Evolutionary conservation across 768 basidiomycete species (phyloP).

Genomic region (Pleurotus pulmonarius): DNA sequence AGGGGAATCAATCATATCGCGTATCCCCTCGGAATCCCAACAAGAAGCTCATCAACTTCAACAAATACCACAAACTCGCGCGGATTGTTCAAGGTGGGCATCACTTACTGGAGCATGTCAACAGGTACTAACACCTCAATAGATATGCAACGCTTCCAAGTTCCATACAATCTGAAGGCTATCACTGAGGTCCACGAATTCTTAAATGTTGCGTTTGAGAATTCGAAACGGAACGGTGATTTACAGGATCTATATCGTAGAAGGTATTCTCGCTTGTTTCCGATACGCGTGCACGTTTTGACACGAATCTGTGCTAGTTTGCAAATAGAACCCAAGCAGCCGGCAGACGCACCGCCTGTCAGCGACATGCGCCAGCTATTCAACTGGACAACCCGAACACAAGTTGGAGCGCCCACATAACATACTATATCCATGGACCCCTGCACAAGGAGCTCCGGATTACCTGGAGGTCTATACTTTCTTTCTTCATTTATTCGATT

Average conservation of each 20-base stretch:
- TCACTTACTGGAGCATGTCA: too few species aligned
- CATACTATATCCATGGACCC: neutral
- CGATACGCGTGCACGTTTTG: conserved; percentile 10
- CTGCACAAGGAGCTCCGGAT: neutral
- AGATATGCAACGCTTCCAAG: conserved; percentile 94
- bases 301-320: conserved; percentile 40
- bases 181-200: conserved; percentile 88
- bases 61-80: conserved; percentile 91
- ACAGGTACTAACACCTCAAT: neutral
- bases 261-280: conserved; percentile 46
- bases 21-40: conserved; percentile 71
- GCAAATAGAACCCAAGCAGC: conserved; percentile 79
- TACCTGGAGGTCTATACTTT: neutral
- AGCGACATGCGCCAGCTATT: conserved; percentile 78
- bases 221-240: conserved; percentile 74
- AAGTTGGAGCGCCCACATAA: conserved; percentile 9
- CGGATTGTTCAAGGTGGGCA: conserved; percentile 73
- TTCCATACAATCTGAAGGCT: conserved; percentile 79
- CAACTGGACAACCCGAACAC: conserved; percentile 71
- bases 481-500: conserved; percentile 1
- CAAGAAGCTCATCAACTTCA: conserved; percentile 90
- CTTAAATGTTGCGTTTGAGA: conserved; percentile 69
- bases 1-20: conserved; percentile 87
- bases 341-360: conserved; percentile 61
- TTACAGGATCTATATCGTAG: conserved; percentile 82